Evolutionary conservation across 2,329 filamentous ascomycete genomes (phyloP), one percentile per base, ranked within the genome.

Genomic region (Cryoendolithus antarcticus): DNA sequence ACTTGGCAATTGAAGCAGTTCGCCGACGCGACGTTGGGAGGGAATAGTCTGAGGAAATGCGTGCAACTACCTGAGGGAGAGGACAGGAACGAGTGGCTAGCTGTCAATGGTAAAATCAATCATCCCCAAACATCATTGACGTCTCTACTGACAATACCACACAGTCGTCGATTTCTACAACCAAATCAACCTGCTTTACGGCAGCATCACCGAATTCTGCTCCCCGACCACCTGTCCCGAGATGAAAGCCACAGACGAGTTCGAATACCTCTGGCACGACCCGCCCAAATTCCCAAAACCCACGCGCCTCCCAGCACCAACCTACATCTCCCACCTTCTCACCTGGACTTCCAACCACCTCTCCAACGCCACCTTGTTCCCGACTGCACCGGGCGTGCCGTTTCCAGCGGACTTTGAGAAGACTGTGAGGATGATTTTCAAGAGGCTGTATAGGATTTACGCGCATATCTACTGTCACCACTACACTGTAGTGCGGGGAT

Each of bases 221-320:
- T 96, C 91, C 19, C 89, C 91, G 27, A 82, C 91, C 60, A 86
- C 86, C 48, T 98, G 91, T 62, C 91, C 91, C 1, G 91, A 96
- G 67, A 98, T 98, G 91, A 98, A 98, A 65, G 91, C 91, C n/a
- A 98, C 91, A 7, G 93, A 98, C 66, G 91, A 98, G 82, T 98
- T 96, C 63, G 91, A 98, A 63, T 98, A 98, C 63, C 80, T 98
- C 49, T 98, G 91, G 91, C 91, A 98, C 67, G 89, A 98, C 63
- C 83, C 73, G 45, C 86, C 93, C 55, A 82, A 85, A 59, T 98
- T 80, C 72, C 93, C 93, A 65, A 80, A 86, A 44, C 91, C 91
- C 12, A 98, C 93, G 45, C 96, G 96, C 69, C 95, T 98, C 83
- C 76, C 91, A 3, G 91, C 91, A 2, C 91, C 91, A 7, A 85